These are phyloP conservation scores for Orbilia javanica DNA, from an alignment of 2,329 filamentous ascomycete genomes.

Conservation along the genomic window DNA sequence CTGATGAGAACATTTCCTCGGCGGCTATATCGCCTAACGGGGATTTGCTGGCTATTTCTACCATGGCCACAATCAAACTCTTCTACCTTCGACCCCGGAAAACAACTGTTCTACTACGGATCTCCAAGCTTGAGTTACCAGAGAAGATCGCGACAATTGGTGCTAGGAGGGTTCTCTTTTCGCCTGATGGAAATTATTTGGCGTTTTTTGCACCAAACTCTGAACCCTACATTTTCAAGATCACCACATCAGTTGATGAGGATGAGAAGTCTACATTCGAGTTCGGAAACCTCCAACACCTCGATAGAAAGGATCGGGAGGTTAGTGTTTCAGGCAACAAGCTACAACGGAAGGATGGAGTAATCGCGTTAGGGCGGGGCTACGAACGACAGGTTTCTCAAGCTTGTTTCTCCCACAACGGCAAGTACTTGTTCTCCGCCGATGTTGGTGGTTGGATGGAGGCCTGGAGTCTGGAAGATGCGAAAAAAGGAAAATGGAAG, in stretches of 20 bases:
- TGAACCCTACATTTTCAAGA: conserved; percentile 63
- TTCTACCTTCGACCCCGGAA: conserved; percentile 75
- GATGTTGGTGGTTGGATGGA: conserved; percentile 67
- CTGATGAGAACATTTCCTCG: conserved; percentile 85
- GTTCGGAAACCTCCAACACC: conserved; percentile 39
- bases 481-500: conserved; percentile 43
- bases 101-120: conserved; percentile 56
- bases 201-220: conserved; percentile 69
- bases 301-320: conserved; percentile 53
- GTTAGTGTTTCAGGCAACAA: conserved; percentile 24
- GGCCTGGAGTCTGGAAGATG: conserved; percentile 44
- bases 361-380: conserved; percentile 43
- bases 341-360: conserved; percentile 42
- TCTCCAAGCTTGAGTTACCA: conserved; percentile 50
- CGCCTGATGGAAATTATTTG: conserved; percentile 78
- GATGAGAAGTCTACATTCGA: conserved; percentile 37
- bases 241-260: conserved; percentile 20
- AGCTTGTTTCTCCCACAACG: conserved; percentile 67
- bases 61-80: conserved; percentile 79
- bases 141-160: conserved; percentile 71
- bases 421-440: conserved; percentile 68
- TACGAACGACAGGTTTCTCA: conserved; percentile 49
- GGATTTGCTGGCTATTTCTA: conserved; percentile 80
- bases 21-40: conserved; percentile 78
- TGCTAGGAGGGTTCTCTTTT: conserved; percentile 77